A percentile compares a stretch with the other conserved stretches of the same genome.
phyloP scores from a whole-genome alignment of 306 rosid genomes.

The Castanea sativa region DNA sequence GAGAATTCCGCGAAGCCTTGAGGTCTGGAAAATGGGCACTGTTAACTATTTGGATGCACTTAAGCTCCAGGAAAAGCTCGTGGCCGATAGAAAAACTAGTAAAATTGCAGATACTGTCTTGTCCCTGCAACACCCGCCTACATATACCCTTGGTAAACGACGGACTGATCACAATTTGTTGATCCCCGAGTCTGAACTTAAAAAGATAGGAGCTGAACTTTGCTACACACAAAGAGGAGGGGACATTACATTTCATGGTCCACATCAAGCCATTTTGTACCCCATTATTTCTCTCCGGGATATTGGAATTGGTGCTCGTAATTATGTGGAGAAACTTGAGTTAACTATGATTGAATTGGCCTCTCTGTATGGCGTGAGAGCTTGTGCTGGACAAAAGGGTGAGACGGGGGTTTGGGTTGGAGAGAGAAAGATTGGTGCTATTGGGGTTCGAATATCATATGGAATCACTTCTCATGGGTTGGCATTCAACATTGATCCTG shows the following conservation, averaged over 20 bases:
- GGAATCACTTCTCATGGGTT: constrained; percentile 86
- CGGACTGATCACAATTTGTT: constrained; percentile 74
- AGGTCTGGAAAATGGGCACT: constrained; percentile 83
- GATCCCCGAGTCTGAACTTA: constrained; percentile 59
- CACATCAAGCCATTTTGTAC: constrained; percentile 76
- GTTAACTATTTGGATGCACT: constrained; percentile 63
- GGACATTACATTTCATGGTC: constrained; percentile 91
- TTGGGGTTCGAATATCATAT: constrained; percentile 72
- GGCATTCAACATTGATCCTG: constrained; percentile 89
- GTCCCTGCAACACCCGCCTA: constrained; percentile 80
- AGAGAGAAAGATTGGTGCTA: constrained; percentile 86
- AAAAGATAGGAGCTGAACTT: constrained; percentile 71
- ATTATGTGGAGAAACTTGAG: constrained; percentile 79
- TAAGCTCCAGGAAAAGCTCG: constrained; percentile 68
- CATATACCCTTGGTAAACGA: constrained; percentile 84
- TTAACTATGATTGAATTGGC: constrained; percentile 72
- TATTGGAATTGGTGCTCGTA: constrained; percentile 71
- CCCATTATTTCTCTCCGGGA: constrained; percentile 76
- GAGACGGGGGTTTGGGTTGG: constrained; percentile 93
- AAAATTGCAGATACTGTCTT: constrained; percentile 59
- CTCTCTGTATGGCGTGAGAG: constrained; percentile 64
- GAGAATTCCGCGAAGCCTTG: constrained; percentile 60
- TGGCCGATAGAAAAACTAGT: constrained; percentile 56
- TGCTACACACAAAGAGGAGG: constrained; percentile 82
- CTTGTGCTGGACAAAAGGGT: constrained; percentile 53